Evolutionary conservation across 345 rosid species (phyloP), one percentile per base, ranked within the genome.

Genomic region (Mercurialis annua): DNA sequence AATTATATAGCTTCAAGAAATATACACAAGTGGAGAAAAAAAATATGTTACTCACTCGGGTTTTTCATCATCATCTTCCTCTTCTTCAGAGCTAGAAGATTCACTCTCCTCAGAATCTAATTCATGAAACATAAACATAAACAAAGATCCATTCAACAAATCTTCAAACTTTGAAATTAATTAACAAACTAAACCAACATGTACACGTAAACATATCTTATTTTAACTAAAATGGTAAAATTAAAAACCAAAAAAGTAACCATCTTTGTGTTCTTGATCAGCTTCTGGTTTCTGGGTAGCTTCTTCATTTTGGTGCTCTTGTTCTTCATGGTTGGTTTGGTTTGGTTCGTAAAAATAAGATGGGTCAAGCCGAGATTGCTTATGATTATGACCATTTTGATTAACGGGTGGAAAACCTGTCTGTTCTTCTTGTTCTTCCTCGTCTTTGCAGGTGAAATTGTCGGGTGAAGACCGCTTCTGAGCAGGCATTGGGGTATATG

Each of bases 41-140:
- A 66, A 51, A 65, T 16, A 50, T 57, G 63, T 86, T n/a, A n/a
- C n/a, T n/a, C n/a, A 92, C 98, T 86, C 90, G n/a, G 91, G 83
- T 72, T 80, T 78, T 58, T 73, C 76, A 24, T 89, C 92, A 57
- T 74, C 44, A 2, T 40, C 44, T 40, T 40, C 44, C 4, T 40
- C 44, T 40, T 40, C 44, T 7, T 4, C 87, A 43, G 80, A 71
- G 79, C 80, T 68, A 48, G 81, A 76, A 70, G 88, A 78, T 59
- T 78, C 69, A 75, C 81, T 82, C n/a, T 56, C 90, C 69, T 82
- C 83, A 72, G 87, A 77, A 82, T 78, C 94, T 84, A 90, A 64
- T 40, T 40, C 11, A 40, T n/a, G 57, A 71, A 29, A 36, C 9
- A 56, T 16, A 49, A 59, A 47, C 44, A 55, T 20, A 40, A 26